Evolutionary conservation across 768 basidiomycete species (phyloP).

Genomic region (Suillus decipiens): DNA sequence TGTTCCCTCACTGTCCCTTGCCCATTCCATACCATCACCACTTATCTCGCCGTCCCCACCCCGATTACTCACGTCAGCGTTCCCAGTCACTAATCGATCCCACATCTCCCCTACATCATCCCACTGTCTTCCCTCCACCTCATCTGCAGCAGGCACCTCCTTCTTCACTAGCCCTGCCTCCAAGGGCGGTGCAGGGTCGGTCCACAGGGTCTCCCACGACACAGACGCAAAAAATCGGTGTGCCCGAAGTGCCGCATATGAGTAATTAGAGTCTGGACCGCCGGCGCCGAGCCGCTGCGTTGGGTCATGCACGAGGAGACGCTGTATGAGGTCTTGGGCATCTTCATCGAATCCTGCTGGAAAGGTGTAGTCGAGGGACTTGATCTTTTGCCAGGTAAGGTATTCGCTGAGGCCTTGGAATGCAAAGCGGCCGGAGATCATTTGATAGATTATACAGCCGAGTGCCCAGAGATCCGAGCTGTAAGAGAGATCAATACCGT

Average conservation of each 20-base stretch:
- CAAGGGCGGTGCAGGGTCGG: conserved; percentile 54
- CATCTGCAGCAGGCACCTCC: conserved; percentile 34
- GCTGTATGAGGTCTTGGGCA: conserved; percentile 78
- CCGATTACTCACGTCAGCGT: conserved; percentile 15
- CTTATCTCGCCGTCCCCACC: background rate
- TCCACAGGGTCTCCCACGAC: conserved; percentile 69
- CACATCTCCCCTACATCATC: conserved; percentile 55
- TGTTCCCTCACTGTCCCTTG: conserved; percentile 44
- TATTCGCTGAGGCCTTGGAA: conserved; percentile 93
- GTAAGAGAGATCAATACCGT: conserved; percentile 9
- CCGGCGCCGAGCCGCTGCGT: conserved; percentile 60
- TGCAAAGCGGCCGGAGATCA: conserved; percentile 88
- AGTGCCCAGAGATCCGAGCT: conserved; percentile 97
- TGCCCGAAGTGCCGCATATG: conserved; percentile 49
- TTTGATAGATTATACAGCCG: conserved; percentile 92
- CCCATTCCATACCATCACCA: conserved; percentile 54
- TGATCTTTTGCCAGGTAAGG: conserved; percentile 93
- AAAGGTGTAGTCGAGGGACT: conserved; percentile 82
- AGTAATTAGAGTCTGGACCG: conserved; percentile 37
- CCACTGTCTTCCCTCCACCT: conserved; percentile 42
- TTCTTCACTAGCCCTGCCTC: conserved; percentile 60
- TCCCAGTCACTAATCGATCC: conserved; percentile 45
- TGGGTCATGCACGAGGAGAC: conserved; percentile 74
- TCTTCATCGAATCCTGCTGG: conserved; percentile 83
- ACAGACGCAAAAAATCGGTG: conserved; percentile 65